These are phyloP conservation scores for Tulasnella sp. DNA, from an alignment of 768 basidiomycete species.

Conservation along the genomic window DNA sequence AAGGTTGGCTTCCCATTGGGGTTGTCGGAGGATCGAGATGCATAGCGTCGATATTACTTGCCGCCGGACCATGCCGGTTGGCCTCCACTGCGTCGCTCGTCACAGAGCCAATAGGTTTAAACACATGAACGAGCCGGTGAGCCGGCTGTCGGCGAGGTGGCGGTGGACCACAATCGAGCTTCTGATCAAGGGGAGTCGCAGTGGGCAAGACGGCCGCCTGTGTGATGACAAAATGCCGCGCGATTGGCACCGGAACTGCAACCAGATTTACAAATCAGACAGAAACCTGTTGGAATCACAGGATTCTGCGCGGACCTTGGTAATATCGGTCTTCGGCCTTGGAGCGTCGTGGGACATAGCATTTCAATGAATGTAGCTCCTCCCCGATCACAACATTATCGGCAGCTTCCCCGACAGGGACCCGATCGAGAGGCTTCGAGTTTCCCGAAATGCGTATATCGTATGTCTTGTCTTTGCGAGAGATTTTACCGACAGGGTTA, in stretches of 20 bases:
- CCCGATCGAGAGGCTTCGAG: background rate
- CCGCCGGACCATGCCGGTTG: background rate
- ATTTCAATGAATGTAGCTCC: background rate
- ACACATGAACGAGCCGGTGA: conserved; percentile 2
- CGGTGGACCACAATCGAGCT: background rate
- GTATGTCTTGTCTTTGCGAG: background rate
- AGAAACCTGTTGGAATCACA: background rate
- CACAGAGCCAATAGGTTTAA: conserved; percentile 11
- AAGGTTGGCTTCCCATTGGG: background rate
- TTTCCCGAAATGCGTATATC: background rate
- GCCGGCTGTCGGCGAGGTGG: conserved; percentile 7
- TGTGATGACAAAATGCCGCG: conserved; percentile 10
- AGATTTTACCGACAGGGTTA: background rate
- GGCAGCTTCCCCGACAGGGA: background rate
- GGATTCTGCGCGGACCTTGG: background rate
- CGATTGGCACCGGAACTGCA: conserved; percentile 8
- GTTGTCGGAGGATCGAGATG: background rate
- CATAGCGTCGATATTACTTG: background rate
- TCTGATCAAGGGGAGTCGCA: background rate
- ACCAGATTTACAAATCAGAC: background rate
- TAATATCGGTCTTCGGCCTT: background rate
- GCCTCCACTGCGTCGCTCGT: background rate
- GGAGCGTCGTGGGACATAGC: background rate
- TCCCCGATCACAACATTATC: background rate
- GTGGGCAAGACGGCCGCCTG: background rate